Conservation (phyloP, 352 stramenopile genomes). For the Phytophthora podocarpi region DNA sequence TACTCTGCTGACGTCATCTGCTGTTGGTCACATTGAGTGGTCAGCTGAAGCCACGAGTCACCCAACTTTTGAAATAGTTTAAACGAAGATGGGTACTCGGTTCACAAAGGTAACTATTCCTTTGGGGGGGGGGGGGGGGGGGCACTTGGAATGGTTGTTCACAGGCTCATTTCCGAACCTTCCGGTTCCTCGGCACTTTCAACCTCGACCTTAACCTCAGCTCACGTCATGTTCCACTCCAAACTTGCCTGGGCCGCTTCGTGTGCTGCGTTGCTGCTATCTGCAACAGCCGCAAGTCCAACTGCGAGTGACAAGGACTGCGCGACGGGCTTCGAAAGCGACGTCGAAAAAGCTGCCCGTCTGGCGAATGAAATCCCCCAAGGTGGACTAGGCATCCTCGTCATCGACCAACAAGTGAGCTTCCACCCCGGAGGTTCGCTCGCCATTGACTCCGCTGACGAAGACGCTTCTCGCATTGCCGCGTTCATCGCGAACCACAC, state of each 20-base stretch:
- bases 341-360: slow-evolving; percentile 33
- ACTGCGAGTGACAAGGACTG: slow-evolving; percentile 6
- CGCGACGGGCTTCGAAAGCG: slow-evolving; percentile 1
- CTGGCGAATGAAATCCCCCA: slow-evolving; percentile 34
- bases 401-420: slow-evolving; percentile 96
- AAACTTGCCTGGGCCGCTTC: slow-evolving; percentile 18
- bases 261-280: slow-evolving; percentile 7
- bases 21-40: not conserved
- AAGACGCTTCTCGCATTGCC: slow-evolving; percentile 91
- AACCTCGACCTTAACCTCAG: not conserved
- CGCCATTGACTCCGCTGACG: slow-evolving; percentile 93
- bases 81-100: not conserved
- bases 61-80: not conserved
- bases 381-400: slow-evolving; percentile 72
- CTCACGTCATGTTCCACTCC: slow-evolving; percentile 10
- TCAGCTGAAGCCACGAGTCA: not conserved
- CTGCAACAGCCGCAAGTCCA: not conserved
- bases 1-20: slow-evolving; percentile 9
- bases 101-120: too few species aligned
- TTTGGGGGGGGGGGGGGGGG: too few species aligned
- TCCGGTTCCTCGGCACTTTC: not conserved
- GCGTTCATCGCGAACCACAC: slow-evolving; percentile 82
- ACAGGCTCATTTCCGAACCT: slow-evolving; percentile 16
- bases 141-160: too few species aligned
- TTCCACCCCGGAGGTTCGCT: slow-evolving; percentile 97